Percentiles rank a stretch among this genome's conserved stretches.
phyloP scores from a whole-genome alignment of 2,329 filamentous ascomycete species.

The Leptographium wingfieldii region DNA sequence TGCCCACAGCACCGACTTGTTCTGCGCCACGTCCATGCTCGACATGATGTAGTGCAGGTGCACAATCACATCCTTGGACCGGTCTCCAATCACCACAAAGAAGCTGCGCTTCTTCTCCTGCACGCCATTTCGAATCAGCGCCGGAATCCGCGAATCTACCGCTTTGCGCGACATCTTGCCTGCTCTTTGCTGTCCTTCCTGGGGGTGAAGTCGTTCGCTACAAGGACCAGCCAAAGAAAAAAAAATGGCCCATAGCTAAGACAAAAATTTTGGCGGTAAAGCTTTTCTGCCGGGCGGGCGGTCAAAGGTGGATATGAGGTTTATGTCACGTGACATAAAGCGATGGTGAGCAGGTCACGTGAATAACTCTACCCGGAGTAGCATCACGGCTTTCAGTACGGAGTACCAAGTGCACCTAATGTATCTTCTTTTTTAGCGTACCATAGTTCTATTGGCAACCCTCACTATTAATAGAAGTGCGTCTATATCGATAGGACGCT shows the following conservation, averaged over 20 bases:
- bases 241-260: neutral
- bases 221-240: neutral
- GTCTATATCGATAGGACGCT: no score
- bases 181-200: neutral
- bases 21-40: conserved; percentile 58
- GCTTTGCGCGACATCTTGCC: conserved; percentile 47
- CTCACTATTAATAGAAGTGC: neutral
- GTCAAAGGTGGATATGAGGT: neutral
- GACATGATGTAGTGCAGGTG: conserved; percentile 87
- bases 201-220: neutral
- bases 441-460: no score
- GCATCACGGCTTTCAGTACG: no score
- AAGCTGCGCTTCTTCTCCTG: conserved; percentile 97
- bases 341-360: neutral
- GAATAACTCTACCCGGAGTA: no score
- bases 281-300: conserved; percentile 13
- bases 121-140: conserved; percentile 81
- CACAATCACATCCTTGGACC: conserved; percentile 92
- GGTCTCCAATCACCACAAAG: conserved; percentile 91
- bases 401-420: no score
- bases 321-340: neutral
- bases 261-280: conserved; percentile 12
- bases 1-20: conserved; percentile 90
- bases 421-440: no score
- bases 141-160: conserved; percentile 74